Percentiles rank a stretch among this genome's conserved stretches.
Evolutionary conservation across 176 grass and related monocot genomes (phyloP).

Genomic region (Hyparrhenia diplandra): DNA sequence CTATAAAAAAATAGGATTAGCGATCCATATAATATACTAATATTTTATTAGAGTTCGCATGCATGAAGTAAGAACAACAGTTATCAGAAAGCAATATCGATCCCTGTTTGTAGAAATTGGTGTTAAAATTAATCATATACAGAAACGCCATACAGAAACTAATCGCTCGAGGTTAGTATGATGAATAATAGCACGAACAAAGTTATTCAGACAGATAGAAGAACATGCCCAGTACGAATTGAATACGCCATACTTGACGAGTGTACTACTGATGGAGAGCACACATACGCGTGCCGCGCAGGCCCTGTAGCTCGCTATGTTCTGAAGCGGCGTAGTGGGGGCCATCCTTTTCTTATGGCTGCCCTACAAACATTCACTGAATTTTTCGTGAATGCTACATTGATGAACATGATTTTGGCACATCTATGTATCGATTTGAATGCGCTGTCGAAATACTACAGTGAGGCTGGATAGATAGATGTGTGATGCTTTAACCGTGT

Average conservation of each 20-base stretch:
- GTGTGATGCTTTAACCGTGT: background rate
- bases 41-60: no score
- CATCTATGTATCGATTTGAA: conserved; percentile 44
- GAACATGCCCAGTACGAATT: background rate
- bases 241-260: background rate
- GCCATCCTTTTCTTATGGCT: conserved; percentile 19
- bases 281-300: background rate
- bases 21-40: no score
- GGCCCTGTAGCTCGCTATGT: conserved; percentile 5
- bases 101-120: no score
- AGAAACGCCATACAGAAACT: no score
- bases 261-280: background rate
- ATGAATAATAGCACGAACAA: background rate
- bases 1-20: no score
- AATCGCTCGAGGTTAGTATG: background rate
- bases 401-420: conserved; percentile 51
- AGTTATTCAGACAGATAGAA: background rate
- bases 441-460: conserved; percentile 36
- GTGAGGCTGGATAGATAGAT: background rate
- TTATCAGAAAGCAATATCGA: no score
- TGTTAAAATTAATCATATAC: no score
- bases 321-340: conserved; percentile 14
- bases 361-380: conserved; percentile 45
- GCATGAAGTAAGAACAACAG: no score
- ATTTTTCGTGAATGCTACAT: conserved; percentile 40